These are phyloP conservation scores for Austroboletus novae-zelandiae DNA, from an alignment of 1,284 basidiomycete genomes.

Conservation along the genomic window DNA sequence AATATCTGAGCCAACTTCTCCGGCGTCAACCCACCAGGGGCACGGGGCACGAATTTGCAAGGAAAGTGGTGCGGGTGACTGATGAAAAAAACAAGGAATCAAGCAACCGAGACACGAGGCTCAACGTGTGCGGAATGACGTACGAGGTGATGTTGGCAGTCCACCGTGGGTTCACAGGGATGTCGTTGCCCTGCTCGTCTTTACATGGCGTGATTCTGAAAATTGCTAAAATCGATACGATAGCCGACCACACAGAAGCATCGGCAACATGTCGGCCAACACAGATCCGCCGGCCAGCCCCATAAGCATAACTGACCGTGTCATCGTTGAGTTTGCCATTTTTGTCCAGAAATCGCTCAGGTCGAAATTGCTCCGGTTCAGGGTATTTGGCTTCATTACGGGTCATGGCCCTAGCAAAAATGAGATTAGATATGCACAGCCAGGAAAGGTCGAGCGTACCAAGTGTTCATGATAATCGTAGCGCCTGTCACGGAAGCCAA, in stretches of 20 bases:
- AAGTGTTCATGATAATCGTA: slow-evolving; percentile 29
- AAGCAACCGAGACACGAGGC: background rate
- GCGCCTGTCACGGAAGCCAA: slow-evolving; percentile 16
- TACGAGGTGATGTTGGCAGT: slow-evolving; percentile 30
- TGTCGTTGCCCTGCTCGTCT: slow-evolving; percentile 27
- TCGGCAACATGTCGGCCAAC: slow-evolving; percentile 33
- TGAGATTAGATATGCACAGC: background rate
- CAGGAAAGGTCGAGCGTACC: slow-evolving; percentile 7
- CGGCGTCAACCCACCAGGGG: slow-evolving; percentile 11
- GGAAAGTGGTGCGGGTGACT: slow-evolving; percentile 29
- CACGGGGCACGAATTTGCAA: slow-evolving; percentile 25
- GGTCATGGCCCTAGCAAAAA: slow-evolving; percentile 24
- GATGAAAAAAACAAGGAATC: background rate
- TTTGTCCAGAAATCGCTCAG: slow-evolving; percentile 26
- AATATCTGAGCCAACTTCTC: slow-evolving; percentile 21
- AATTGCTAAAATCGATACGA: slow-evolving; percentile 30
- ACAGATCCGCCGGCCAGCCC: slow-evolving; percentile 31
- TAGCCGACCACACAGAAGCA: slow-evolving; percentile 32
- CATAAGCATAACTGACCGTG: slow-evolving; percentile 19
- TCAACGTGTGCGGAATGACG: background rate
- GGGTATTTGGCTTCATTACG: slow-evolving; percentile 30
- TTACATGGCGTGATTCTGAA: slow-evolving; percentile 28
- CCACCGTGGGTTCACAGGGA: slow-evolving; percentile 26
- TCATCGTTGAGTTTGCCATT: slow-evolving; percentile 23
- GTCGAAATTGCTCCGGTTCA: slow-evolving; percentile 26